A percentile compares a stretch with the other conserved stretches of the same genome.
phyloP scores from a whole-genome alignment of 495 filamentous ascomycete species.

The Tuber indicum region DNA sequence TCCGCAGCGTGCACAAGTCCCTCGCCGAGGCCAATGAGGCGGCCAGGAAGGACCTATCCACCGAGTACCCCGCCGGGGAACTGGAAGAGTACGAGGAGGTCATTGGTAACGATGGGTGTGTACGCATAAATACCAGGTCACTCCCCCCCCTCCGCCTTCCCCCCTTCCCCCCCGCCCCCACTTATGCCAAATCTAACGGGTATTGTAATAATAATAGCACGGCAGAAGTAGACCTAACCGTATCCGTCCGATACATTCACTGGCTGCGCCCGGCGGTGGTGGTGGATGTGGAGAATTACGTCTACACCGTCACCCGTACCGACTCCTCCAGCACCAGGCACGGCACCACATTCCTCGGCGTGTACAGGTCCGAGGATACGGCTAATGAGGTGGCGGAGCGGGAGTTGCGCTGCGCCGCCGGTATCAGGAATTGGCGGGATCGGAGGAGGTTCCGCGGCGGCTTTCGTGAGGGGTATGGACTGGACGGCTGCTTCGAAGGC shows the following conservation, averaged over 20 bases:
- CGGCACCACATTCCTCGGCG: slow-evolving; percentile 12
- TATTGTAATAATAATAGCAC: neutral
- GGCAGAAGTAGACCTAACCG: neutral
- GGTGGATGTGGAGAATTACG: neutral
- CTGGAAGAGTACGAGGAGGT: slow-evolving; percentile 28
- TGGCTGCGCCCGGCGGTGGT: neutral
- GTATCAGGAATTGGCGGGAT: slow-evolving; percentile 35
- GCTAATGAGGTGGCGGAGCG: slow-evolving; percentile 33
- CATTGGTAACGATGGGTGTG: slow-evolving; percentile 13
- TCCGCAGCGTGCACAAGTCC: slow-evolving; percentile 29
- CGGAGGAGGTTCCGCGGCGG: slow-evolving; percentile 33
- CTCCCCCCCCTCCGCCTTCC: neutral
- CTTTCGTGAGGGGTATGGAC: slow-evolving; percentile 35
- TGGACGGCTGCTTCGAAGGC: slow-evolving; percentile 34
- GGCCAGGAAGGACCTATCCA: slow-evolving; percentile 21
- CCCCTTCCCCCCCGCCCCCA: neutral
- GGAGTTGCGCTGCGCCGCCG: slow-evolving; percentile 33
- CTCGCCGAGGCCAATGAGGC: slow-evolving; percentile 35
- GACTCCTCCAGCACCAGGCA: neutral
- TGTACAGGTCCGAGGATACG: slow-evolving; percentile 31
- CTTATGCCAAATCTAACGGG: neutral
- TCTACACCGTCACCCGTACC: neutral
- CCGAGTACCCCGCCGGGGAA: slow-evolving; percentile 26
- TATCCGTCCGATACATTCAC: neutral
- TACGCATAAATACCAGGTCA: slow-evolving; percentile 24